Conservation (phyloP, 768 basidiomycete species). For the Russula ochroleuca region DNA sequence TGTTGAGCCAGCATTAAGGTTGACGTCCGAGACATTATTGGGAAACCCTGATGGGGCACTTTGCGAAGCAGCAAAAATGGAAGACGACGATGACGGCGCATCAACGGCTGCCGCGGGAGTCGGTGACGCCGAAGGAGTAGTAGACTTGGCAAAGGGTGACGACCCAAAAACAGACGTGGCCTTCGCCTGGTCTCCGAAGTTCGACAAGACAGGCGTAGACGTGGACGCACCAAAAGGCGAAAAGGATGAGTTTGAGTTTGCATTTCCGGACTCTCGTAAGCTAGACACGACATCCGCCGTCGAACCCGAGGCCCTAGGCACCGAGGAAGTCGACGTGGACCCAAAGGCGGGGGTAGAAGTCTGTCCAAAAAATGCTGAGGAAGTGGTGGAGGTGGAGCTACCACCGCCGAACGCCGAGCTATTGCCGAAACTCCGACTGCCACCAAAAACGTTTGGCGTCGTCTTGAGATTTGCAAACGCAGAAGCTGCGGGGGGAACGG, state of each 20-base stretch:
- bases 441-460: constrained; percentile 36
- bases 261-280: neutral
- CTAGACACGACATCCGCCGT: neutral
- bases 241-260: neutral
- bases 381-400: constrained; percentile 17
- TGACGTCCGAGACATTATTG: neutral
- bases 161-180: constrained; percentile 6
- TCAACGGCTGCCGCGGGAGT: neutral
- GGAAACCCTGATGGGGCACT: constrained; percentile 7
- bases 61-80: constrained; percentile 8
- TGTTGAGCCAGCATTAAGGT: constrained; percentile 15
- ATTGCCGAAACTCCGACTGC: constrained; percentile 22
- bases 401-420: constrained; percentile 26
- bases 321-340: neutral
- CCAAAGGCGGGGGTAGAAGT: constrained; percentile 11
- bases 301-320: neutral
- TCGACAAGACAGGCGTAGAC: constrained; percentile 2
- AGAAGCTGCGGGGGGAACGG: constrained; percentile 12
- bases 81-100: constrained; percentile 2
- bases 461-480: constrained; percentile 38
- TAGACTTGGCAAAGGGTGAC: constrained; percentile 6
- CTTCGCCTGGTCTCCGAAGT: neutral
- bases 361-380: constrained; percentile 27
- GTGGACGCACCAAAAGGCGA: constrained; percentile 17
- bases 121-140: neutral